A percentile compares a stretch with the other conserved stretches of the same genome.
Evolutionary conservation across 169 alveolate genomes (phyloP).

Genomic region (Cryptosporidium felis): DNA sequence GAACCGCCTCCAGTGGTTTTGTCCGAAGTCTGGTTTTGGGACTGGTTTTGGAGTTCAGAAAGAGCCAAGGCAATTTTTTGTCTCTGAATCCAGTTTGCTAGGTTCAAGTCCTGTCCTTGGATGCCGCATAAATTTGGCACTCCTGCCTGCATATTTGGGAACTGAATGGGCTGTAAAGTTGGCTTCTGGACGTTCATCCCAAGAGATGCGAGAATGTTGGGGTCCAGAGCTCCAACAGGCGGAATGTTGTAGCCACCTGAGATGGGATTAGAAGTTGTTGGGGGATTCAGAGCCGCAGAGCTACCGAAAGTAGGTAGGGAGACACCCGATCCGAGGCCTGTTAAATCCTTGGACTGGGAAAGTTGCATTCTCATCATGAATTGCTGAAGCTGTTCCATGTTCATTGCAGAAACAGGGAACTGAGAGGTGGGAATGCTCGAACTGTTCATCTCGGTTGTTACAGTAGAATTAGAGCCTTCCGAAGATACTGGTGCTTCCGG

Average conservation of each 20-base stretch:
- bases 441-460: no score
- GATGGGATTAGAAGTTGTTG: neutral
- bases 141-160: conserved; percentile 57
- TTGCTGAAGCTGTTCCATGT: conserved; percentile 47
- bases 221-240: conserved; percentile 59
- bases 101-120: conserved; percentile 64
- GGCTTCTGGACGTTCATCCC: conserved; percentile 65
- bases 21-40: no score
- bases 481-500: neutral
- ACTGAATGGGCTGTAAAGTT: conserved; percentile 43
- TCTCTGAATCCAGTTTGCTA: conserved; percentile 58
- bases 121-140: conserved; percentile 64
- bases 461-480: neutral
- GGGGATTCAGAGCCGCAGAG: neutral
- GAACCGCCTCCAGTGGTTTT: no score
- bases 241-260: conserved; percentile 27
- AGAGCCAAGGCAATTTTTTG: conserved; percentile 63
- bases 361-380: conserved; percentile 36
- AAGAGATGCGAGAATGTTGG: conserved; percentile 36
- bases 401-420: conserved; percentile 51
- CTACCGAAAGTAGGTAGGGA: neutral
- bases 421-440: conserved; percentile 37
- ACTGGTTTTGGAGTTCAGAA: conserved; percentile 21
- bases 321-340: neutral
- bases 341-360: neutral